These are phyloP conservation scores for Collariella sp. DNA, from an alignment of 495 filamentous ascomycete species.

Conservation along the genomic window DNA sequence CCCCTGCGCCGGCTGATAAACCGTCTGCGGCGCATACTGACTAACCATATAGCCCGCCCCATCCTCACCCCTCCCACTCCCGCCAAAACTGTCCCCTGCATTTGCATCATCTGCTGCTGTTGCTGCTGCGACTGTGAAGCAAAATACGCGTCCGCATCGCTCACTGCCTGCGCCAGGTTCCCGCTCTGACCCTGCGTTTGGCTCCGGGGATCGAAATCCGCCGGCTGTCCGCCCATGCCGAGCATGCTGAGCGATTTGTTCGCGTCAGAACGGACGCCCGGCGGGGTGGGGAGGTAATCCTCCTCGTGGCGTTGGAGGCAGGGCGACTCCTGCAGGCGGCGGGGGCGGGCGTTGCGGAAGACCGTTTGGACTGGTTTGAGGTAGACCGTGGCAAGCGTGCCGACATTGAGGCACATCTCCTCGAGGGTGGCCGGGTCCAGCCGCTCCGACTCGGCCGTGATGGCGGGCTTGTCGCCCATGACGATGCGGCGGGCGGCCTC, in stretches of 20 bases:
- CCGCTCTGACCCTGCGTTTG: conserved; percentile 20
- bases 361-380: conserved; percentile 96
- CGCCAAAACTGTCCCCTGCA: conserved; percentile 42
- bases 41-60: conserved; percentile 56
- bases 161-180: conserved; percentile 60
- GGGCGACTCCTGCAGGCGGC: conserved; percentile 68
- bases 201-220: conserved; percentile 26
- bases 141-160: conserved; percentile 82
- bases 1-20: conserved; percentile 46
- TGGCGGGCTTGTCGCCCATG: conserved; percentile 94
- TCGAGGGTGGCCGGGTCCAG: conserved; percentile 86
- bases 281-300: conserved; percentile 29
- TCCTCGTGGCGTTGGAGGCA: conserved; percentile 62
- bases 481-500: conserved; percentile 77
- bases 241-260: conserved; percentile 46
- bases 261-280: conserved; percentile 38
- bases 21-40: conserved; percentile 54
- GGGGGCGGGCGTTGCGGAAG: conserved; percentile 81
- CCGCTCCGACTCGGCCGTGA: conserved; percentile 93
- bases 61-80: conserved; percentile 31
- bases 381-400: conserved; percentile 93
- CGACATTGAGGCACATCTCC: conserved; percentile 94
- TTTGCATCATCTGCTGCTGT: conserved; percentile 53
- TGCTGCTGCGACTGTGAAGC: conserved; percentile 67
- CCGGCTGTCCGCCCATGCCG: conserved; percentile 44